These are phyloP conservation scores for Fonsecaea pugnacius DNA, from an alignment of 2,329 filamentous ascomycete genomes.

Conservation along the genomic window DNA sequence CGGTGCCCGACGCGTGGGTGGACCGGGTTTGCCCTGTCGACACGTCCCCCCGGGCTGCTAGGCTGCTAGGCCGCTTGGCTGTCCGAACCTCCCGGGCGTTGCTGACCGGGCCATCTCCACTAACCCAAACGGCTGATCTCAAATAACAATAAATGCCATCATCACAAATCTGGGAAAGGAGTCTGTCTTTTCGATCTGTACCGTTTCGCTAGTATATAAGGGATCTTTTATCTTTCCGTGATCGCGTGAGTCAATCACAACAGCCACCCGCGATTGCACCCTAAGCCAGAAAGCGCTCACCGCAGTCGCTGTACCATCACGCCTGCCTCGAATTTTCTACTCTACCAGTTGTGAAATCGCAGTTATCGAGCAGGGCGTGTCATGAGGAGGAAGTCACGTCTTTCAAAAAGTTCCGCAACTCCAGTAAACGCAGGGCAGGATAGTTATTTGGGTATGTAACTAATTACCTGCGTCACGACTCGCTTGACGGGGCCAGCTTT, in stretches of 20 bases:
- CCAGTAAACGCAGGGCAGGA: constrained; percentile 18
- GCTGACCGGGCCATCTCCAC: constrained; percentile 22
- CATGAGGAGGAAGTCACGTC: constrained; percentile 33
- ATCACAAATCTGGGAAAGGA: constrained; percentile 23
- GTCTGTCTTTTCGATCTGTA: constrained; percentile 2
- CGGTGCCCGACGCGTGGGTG: constrained; percentile 7
- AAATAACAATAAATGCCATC: constrained; percentile 34
- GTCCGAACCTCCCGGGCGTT: constrained; percentile 5
- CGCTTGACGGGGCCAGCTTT: not conserved
- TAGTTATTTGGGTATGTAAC: constrained; percentile 15
- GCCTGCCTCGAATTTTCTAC: not conserved
- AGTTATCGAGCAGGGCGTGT: constrained; percentile 22
- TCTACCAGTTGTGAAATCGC: constrained; percentile 11
- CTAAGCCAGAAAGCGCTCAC: not conserved
- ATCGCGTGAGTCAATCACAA: not conserved
- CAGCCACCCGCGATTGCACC: not conserved
- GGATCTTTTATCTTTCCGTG: not conserved
- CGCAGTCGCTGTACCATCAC: constrained; percentile 1
- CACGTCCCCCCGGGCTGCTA: constrained; percentile 3
- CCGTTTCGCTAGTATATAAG: not conserved
- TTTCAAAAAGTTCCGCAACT: constrained; percentile 27
- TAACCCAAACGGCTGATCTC: constrained; percentile 23
- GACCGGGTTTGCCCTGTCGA: constrained; percentile 12
- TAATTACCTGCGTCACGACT: not conserved
- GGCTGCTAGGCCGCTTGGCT: not conserved